Evolutionary conservation across 2,329 filamentous ascomycete species (phyloP).

Genomic region (Alternaria rosae): DNA sequence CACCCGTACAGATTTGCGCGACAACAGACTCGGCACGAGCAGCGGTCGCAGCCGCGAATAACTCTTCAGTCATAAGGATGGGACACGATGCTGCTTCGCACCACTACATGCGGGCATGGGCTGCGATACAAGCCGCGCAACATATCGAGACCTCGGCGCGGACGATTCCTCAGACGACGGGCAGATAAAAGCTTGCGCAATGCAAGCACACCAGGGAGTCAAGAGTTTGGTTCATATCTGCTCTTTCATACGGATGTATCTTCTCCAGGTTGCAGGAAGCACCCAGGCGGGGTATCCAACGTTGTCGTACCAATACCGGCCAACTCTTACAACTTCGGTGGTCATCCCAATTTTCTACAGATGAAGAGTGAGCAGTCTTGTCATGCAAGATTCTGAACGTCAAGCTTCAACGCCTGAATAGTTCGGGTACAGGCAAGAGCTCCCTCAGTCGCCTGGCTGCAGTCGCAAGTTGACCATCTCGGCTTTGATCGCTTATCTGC

Average conservation of each 20-base stretch:
- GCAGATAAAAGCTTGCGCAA: not conserved
- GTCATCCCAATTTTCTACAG: not conserved
- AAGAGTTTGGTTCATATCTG: not conserved
- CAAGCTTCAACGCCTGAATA: conserved; percentile 12
- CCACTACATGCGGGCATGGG: not conserved
- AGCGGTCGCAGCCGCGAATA: no score
- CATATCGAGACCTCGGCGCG: not conserved
- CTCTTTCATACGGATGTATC: conserved; percentile 1
- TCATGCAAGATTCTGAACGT: not conserved
- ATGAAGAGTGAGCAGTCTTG: not conserved
- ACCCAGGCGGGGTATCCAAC: not conserved
- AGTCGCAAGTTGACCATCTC: conserved; percentile 17
- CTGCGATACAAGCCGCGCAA: not conserved
- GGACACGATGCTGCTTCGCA: not conserved
- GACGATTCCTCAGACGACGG: not conserved
- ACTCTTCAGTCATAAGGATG: not conserved
- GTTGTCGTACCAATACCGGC: no score
- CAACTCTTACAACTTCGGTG: no score
- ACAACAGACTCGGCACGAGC: not conserved
- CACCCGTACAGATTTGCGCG: not conserved
- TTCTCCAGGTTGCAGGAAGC: not conserved
- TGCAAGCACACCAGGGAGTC: not conserved
- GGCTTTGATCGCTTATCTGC: conserved; percentile 20
- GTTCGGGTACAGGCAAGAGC: conserved; percentile 31
- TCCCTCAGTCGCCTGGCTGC: conserved; percentile 30